Evolutionary conservation across 1,284 basidiomycete species (phyloP), one percentile per base, ranked within the genome.

Genomic region (Chiua sp.): DNA sequence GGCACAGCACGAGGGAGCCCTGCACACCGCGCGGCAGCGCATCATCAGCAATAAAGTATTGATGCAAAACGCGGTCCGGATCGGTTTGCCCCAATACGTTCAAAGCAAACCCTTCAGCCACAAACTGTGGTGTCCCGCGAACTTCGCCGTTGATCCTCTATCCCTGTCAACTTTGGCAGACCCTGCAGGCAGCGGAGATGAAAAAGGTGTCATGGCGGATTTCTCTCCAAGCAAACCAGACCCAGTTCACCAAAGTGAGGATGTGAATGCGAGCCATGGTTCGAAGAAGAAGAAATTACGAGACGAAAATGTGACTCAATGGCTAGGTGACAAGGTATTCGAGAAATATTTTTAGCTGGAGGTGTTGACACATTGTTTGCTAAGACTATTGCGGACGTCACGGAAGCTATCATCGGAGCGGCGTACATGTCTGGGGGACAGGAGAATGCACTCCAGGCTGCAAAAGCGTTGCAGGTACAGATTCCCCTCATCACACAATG

Each of bases 381-480:
- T 51, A 64, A 93, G 91, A 84, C 85, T n/a, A 79, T 93, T 39
- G 91, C 92, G 53, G 92, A 94, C 73, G 90, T 92, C 49, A 83
- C 85, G 18, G 93, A 94, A 73, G 90, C 91, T 4, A 85, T 94
- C 57, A 84, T 94, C 47, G 93, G 89, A 23, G 92, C 92, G 7
- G 91, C 88, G 7, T 92, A 87, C 69, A 77, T 91, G 46, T 84
- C 85, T 28, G 87, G 86, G 10, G 92, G 90, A 50, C 79, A 80
- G 55, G 86, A 90, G 58, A 72, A 77, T 13, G 91, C 87, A 16
- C 78, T 93, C 47, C 80, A 80, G 63, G 84, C 81, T 18, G 81
- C 82, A 48, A 90, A 90, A 69, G 79, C 81, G 22, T 75, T 94
- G 64, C 80, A 82, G 55, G 75, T 93, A 46, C 85, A 86, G 3